A percentile compares a stretch with the other conserved stretches of the same genome.
Evolutionary conservation across 352 stramenopile genomes (phyloP).

Genomic region (Pythium dissotocum): DNA sequence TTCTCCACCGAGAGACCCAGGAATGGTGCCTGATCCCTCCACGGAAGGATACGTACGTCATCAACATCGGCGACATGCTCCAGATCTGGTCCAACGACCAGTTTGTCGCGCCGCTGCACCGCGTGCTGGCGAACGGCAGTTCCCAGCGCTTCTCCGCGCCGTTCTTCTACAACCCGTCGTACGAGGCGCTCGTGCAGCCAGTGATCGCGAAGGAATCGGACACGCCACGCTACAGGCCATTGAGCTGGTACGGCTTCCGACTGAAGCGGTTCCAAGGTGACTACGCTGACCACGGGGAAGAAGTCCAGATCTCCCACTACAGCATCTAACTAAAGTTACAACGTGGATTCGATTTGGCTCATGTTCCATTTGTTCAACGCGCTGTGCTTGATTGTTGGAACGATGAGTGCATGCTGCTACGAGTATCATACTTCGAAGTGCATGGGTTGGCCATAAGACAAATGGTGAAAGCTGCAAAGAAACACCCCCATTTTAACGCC

Average conservation of each 20-base stretch:
- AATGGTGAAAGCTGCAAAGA: no score
- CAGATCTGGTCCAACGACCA: constrained; percentile 64
- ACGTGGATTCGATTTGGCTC: no score
- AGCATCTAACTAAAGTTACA: constrained; percentile 8
- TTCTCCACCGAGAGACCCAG: constrained; percentile 48
- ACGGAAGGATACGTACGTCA: constrained; percentile 47
- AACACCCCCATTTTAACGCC: no score
- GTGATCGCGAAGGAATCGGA: constrained; percentile 42
- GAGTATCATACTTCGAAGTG: no score
- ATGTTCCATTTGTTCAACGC: background rate
- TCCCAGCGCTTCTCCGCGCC: background rate
- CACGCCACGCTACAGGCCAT: constrained; percentile 60
- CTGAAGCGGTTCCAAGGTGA: constrained; percentile 88
- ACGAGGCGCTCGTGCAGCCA: constrained; percentile 57
- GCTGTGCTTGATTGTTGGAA: no score
- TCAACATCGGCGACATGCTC: constrained; percentile 68
- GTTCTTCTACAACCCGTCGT: constrained; percentile 44
- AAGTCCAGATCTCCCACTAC: constrained; percentile 92
- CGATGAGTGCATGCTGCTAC: no score
- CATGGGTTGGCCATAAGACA: no score
- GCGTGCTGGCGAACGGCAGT: constrained; percentile 43
- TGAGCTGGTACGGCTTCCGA: constrained; percentile 91
- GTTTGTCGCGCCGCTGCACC: constrained; percentile 51
- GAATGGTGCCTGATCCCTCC: constrained; percentile 54
- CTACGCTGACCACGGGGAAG: constrained; percentile 89